phyloP scores from a whole-genome alignment of 1,284 basidiomycete species.

The Vanrija sp. region DNA sequence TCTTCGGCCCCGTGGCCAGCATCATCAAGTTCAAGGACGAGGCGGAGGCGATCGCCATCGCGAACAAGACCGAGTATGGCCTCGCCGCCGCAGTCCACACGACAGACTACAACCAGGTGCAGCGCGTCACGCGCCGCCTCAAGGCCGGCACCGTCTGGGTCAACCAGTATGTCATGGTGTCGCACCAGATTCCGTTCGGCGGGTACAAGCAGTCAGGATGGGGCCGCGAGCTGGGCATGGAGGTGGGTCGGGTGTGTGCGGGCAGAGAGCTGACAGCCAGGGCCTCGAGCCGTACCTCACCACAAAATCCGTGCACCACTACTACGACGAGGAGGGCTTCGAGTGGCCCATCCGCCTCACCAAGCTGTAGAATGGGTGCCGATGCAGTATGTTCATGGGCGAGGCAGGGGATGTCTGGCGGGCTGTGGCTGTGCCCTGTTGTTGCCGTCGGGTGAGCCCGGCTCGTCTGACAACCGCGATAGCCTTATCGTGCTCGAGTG shows the following conservation, averaged over 20 bases:
- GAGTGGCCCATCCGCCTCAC: slow-evolving; percentile 10
- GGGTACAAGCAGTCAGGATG: slow-evolving; percentile 71
- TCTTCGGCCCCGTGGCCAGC: slow-evolving; percentile 57
- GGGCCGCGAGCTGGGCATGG: slow-evolving; percentile 6
- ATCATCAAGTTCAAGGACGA: slow-evolving; percentile 72
- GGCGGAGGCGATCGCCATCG: slow-evolving; percentile 57
- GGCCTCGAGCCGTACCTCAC: slow-evolving; percentile 2
- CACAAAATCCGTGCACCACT: slow-evolving; percentile 13
- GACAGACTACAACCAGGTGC: slow-evolving; percentile 74
- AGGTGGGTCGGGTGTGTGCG: not conserved
- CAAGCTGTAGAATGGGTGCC: too few species aligned
- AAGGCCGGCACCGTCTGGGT: slow-evolving; percentile 59
- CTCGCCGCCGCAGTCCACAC: slow-evolving; percentile 79
- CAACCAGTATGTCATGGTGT: slow-evolving; percentile 52
- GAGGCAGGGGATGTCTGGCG: too few species aligned
- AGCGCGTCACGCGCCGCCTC: slow-evolving; percentile 69
- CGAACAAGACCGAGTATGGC: slow-evolving; percentile 76
- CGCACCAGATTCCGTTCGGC: slow-evolving; percentile 64
- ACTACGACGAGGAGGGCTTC: slow-evolving; percentile 8
- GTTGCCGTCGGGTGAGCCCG: too few species aligned
- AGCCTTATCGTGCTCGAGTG: too few species aligned
- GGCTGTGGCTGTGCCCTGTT: too few species aligned
- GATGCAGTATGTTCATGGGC: too few species aligned
- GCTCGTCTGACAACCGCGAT: too few species aligned
- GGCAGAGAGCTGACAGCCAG: too few species aligned